These are phyloP conservation scores for Plantago ovata DNA, from an alignment of 257 asterid genomes.

Conservation along the genomic window DNA sequence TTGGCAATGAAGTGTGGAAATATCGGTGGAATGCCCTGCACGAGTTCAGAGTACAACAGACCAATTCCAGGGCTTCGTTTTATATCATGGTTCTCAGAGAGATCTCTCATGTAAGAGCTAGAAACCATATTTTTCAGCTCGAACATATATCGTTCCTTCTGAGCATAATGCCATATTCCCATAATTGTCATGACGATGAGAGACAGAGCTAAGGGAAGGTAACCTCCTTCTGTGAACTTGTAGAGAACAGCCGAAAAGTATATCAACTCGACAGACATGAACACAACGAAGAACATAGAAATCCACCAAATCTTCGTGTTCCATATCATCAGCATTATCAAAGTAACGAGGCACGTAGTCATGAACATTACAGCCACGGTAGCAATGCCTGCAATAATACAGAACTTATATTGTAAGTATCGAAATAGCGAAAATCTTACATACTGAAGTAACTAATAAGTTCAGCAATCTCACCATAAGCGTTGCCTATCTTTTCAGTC, in stretches of 20 bases:
- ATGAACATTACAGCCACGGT: slow-evolving; percentile 67
- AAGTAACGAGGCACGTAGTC: slow-evolving; percentile 45
- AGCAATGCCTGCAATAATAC: slow-evolving; percentile 46
- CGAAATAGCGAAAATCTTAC: neutral
- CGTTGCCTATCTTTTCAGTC: slow-evolving; percentile 58
- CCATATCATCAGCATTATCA: slow-evolving; percentile 69
- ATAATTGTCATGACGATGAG: slow-evolving; percentile 41
- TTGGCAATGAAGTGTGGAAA: slow-evolving; percentile 56
- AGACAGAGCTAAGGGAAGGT: slow-evolving; percentile 53
- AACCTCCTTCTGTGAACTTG: slow-evolving; percentile 69
- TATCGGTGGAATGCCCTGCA: slow-evolving; percentile 74
- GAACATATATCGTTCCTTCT: slow-evolving; percentile 42
- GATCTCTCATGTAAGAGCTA: slow-evolving; percentile 27
- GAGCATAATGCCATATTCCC: slow-evolving; percentile 66
- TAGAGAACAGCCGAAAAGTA: slow-evolving; percentile 51
- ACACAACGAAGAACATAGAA: slow-evolving; percentile 31
- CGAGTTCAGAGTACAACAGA: slow-evolving; percentile 56
- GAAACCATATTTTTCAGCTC: slow-evolving; percentile 69
- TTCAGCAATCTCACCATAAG: slow-evolving; percentile 43
- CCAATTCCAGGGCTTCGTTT: slow-evolving; percentile 62
- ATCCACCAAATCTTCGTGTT: slow-evolving; percentile 53
- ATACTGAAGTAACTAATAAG: neutral
- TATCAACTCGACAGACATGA: slow-evolving; percentile 30
- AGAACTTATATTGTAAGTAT: too few relatives aligned
- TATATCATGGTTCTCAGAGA: slow-evolving; percentile 28